A percentile compares a stretch with the other conserved stretches of the same genome.
phyloP scores from a whole-genome alignment of 805 yeast species.

The Hanseniaspora vineae region DNA sequence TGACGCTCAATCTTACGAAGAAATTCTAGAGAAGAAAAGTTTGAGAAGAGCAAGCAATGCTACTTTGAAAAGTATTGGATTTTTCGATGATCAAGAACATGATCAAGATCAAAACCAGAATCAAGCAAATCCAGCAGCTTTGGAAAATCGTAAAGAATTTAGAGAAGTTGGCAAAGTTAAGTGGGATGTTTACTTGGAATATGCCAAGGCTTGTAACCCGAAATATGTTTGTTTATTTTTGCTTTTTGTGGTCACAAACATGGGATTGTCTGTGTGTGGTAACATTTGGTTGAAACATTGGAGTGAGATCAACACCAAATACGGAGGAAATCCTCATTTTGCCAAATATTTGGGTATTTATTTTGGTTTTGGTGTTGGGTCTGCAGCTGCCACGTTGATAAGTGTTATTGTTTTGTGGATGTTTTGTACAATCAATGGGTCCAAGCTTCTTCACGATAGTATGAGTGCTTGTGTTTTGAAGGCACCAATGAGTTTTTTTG shows the following conservation, averaged over 20 bases:
- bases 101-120: slow-evolving; percentile 25
- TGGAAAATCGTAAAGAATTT: slow-evolving; percentile 43
- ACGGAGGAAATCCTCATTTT: slow-evolving; percentile 64
- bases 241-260: slow-evolving; percentile 40
- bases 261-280: slow-evolving; percentile 49
- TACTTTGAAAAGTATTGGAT: slow-evolving; percentile 21
- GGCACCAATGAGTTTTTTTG: slow-evolving; percentile 93
- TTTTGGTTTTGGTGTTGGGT: slow-evolving; percentile 56
- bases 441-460: slow-evolving; percentile 55
- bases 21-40: slow-evolving; percentile 24
- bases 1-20: slow-evolving; percentile 18
- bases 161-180: slow-evolving; percentile 90
- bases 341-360: slow-evolving; percentile 62
- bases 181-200: slow-evolving; percentile 70
- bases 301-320: slow-evolving; percentile 76
- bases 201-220: slow-evolving; percentile 80
- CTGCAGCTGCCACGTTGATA: slow-evolving; percentile 44
- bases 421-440: slow-evolving; percentile 72
- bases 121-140: slow-evolving; percentile 9
- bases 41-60: slow-evolving; percentile 53
- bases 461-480: slow-evolving; percentile 68
- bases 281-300: slow-evolving; percentile 94
- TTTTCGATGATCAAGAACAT: slow-evolving; percentile 23
- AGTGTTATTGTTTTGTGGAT: slow-evolving; percentile 68
- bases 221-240: slow-evolving; percentile 48